Percentiles rank a stretch among this genome's conserved stretches.
These are phyloP conservation scores for Kluyveromyces nonfermentans DNA, from an alignment of 805 yeast genomes.

Conservation along the genomic window DNA sequence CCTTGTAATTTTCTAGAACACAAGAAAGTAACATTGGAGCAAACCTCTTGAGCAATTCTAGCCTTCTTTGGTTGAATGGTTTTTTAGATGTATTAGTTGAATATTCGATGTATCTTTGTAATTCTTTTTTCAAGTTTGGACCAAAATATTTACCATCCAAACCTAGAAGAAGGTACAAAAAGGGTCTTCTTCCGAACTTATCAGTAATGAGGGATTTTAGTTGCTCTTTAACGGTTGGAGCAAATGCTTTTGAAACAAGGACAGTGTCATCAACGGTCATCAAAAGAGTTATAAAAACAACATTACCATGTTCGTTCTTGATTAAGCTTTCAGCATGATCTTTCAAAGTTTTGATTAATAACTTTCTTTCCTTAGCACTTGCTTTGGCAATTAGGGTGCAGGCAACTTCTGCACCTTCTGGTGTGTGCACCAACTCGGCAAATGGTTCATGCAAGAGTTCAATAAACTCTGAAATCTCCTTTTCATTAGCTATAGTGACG, in stretches of 20 bases:
- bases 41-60: slow-evolving; percentile 56
- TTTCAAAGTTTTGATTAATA: slow-evolving; percentile 60
- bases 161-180: slow-evolving; percentile 70
- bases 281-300: slow-evolving; percentile 67
- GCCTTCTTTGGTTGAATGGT: slow-evolving; percentile 66
- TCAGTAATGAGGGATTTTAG: slow-evolving; percentile 50
- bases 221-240: slow-evolving; percentile 38
- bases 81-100: slow-evolving; percentile 73
- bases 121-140: slow-evolving; percentile 54
- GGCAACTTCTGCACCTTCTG: slow-evolving; percentile 91
- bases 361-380: slow-evolving; percentile 86
- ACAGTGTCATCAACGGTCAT: slow-evolving; percentile 93
- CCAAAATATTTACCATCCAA: slow-evolving; percentile 74
- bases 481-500: slow-evolving; percentile 52
- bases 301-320: slow-evolving; percentile 78
- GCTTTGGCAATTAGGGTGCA: slow-evolving; percentile 70
- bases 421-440: slow-evolving; percentile 92
- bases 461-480: slow-evolving; percentile 69
- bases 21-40: slow-evolving; percentile 55
- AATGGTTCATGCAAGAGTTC: slow-evolving; percentile 79
- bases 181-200: slow-evolving; percentile 82
- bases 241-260: slow-evolving; percentile 63
- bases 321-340: slow-evolving; percentile 68
- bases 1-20: slow-evolving; percentile 41
- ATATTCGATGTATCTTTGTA: slow-evolving; percentile 50